A percentile compares a stretch with the other conserved stretches of the same genome.
Evolutionary conservation across 805 yeast genomes (phyloP).

Genomic region (Yamadazyma sp.): DNA sequence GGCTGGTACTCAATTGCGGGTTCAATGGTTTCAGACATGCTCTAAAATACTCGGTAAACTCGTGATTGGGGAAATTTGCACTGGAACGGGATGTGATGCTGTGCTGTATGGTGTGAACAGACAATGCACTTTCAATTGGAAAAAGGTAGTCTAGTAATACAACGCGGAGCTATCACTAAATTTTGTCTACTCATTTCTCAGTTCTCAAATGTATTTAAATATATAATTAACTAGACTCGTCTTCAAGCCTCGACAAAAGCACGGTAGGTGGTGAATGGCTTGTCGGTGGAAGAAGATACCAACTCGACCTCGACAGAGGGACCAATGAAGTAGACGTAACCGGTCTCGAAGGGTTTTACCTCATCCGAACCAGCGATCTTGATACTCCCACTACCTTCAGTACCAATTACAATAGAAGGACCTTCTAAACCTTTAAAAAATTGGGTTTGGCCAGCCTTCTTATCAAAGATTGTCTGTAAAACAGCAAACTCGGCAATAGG

Average conservation of each 20-base stretch:
- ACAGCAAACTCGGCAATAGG: slow-evolving; percentile 97
- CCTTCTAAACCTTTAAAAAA: slow-evolving; percentile 66
- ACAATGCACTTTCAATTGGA: no score
- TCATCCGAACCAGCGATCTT: slow-evolving; percentile 39
- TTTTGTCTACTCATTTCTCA: no score
- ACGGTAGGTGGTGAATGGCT: slow-evolving; percentile 74
- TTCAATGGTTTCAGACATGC: background rate
- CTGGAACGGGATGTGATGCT: no score
- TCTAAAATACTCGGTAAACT: no score
- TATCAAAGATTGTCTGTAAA: slow-evolving; percentile 69
- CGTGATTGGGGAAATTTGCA: no score
- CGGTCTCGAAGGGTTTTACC: slow-evolving; percentile 50
- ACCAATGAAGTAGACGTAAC: slow-evolving; percentile 82
- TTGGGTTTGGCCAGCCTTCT: slow-evolving; percentile 49
- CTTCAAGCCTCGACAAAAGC: slow-evolving; percentile 74
- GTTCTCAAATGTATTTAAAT: no score
- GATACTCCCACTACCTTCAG: slow-evolving; percentile 74
- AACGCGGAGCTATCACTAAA: no score
- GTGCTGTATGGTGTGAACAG: no score
- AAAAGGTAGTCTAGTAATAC: no score
- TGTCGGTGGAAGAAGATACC: slow-evolving; percentile 42
- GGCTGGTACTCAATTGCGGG: background rate
- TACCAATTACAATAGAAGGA: slow-evolving; percentile 82
- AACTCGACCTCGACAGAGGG: slow-evolving; percentile 70
- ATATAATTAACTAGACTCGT: background rate